Evolutionary conservation across 495 filamentous ascomycete genomes (phyloP).

Genomic region (Trichoderma virens): DNA sequence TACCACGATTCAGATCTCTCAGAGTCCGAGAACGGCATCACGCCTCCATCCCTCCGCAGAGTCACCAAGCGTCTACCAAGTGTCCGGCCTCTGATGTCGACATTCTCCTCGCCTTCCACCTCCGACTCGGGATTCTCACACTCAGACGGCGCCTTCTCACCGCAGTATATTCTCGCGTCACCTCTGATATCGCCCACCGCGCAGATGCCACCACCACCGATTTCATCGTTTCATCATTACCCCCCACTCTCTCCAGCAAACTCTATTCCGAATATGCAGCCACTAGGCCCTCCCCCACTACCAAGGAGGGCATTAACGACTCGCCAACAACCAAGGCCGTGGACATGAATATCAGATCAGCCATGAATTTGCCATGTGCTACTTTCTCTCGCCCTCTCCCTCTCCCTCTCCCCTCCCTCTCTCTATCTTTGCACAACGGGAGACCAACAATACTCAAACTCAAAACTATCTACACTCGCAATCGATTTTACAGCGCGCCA

Average conservation of each 20-base stretch:
- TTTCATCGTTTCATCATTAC: not conserved
- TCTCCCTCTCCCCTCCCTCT: too few species aligned
- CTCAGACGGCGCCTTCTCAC: not conserved
- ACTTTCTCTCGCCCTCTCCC: too few species aligned
- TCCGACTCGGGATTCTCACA: not conserved
- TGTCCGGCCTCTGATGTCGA: not conserved
- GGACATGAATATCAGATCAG: not conserved
- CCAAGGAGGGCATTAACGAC: not conserved
- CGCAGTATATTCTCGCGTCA: not conserved
- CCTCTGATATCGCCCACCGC: not conserved
- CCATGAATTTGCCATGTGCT: not conserved
- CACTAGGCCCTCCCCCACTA: not conserved
- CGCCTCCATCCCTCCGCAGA: not conserved
- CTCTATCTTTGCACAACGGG: too few species aligned
- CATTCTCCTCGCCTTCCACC: not conserved
- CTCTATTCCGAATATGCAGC: not conserved
- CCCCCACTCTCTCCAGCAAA: not conserved
- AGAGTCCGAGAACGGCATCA: not conserved
- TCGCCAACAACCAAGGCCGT: not conserved
- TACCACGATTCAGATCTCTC: not conserved
- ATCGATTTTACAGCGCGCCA: too few species aligned
- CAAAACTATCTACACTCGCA: too few species aligned
- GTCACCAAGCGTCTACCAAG: not conserved
- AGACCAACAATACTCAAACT: too few species aligned
- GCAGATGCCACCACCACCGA: not conserved